These are phyloP conservation scores for Yamadazyma sp. DNA, from an alignment of 805 yeast genomes.

Conservation along the genomic window DNA sequence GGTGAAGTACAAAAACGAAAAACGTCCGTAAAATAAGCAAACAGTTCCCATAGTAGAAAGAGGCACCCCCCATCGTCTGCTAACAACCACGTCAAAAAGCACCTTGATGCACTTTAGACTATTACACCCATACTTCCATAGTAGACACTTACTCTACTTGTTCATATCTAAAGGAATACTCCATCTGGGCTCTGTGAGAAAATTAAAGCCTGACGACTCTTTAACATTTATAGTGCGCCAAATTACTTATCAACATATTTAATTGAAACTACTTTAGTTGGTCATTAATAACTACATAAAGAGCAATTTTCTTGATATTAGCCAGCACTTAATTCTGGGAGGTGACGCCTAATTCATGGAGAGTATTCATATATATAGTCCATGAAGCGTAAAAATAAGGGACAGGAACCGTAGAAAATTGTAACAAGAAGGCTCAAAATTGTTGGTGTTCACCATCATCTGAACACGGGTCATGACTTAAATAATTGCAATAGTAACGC, in stretches of 20 bases:
- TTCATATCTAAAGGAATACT: neutral
- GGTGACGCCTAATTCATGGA: neutral
- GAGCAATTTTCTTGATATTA: neutral
- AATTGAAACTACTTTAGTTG: neutral
- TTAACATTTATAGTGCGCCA: slow-evolving; percentile 3
- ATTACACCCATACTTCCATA: neutral
- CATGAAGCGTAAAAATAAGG: slow-evolving; percentile 1
- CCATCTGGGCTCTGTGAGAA: neutral
- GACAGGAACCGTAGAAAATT: neutral
- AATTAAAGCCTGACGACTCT: neutral
- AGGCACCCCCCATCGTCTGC: too few species aligned
- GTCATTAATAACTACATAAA: neutral
- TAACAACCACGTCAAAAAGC: too few species aligned
- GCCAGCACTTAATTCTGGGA: neutral
- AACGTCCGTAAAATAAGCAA: too few species aligned
- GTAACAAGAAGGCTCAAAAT: neutral
- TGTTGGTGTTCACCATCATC: too few species aligned
- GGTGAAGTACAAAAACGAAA: too few species aligned
- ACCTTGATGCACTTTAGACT: too few species aligned
- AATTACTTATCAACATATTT: slow-evolving; percentile 1
- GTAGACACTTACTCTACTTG: too few species aligned
- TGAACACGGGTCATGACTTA: too few species aligned
- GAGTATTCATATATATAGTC: slow-evolving; percentile 2
- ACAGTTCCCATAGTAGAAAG: too few species aligned
- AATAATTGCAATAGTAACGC: too few species aligned